Evolutionary conservation across 2,329 filamentous ascomycete genomes (phyloP), one percentile per base, ranked within the genome.

Genomic region (Furcasterigmium furcatum): DNA sequence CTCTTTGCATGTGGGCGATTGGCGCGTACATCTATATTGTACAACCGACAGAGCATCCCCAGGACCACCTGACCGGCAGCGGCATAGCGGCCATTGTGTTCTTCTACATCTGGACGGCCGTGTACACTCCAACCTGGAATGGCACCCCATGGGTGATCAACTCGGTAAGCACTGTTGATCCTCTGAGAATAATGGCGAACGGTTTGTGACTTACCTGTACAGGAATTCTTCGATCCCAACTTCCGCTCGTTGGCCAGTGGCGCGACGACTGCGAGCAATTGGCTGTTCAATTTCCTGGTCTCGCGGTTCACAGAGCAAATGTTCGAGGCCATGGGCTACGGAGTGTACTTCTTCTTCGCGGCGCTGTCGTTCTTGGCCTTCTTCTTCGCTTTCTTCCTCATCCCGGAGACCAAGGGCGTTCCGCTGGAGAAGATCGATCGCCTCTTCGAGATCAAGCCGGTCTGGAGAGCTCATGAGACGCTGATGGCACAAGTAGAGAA

Each of bases 61-160:
- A 52, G 5, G 60, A 60, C 5, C 57, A 54, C 53, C 29, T 68
- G 74, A 43, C 65, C 58, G 35, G 61, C 55, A 36, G 76, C 16
- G 79, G 79, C 4, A 77, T 79, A 46, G 76, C 76, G 1, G 79
- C 80, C 16, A 73, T 83, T 41, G 76, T 80, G 57, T 84, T 86
- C 68, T 85, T 87, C 67, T 86, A 86, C 55, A 68, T 86, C 3
- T 86, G 80, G 77, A 49, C 47, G 9, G 47, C 47, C 5, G 45
- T 77, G 50, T 84, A 84, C 57, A 82, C 78, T 0, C 78, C 72
- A 0, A 68, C 74, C 0, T 82, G 77, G 77, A 80, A 81, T 51
- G 78, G 77, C 5, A 82, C 78, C 0, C 80, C 80, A 0, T 84
- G 81, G 81, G 79, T 84, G 10, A 65, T 80, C 52, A 82, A 82